phyloP scores from a whole-genome alignment of 139 green algal genomes.

The Chlamydomonas applanata region DNA sequence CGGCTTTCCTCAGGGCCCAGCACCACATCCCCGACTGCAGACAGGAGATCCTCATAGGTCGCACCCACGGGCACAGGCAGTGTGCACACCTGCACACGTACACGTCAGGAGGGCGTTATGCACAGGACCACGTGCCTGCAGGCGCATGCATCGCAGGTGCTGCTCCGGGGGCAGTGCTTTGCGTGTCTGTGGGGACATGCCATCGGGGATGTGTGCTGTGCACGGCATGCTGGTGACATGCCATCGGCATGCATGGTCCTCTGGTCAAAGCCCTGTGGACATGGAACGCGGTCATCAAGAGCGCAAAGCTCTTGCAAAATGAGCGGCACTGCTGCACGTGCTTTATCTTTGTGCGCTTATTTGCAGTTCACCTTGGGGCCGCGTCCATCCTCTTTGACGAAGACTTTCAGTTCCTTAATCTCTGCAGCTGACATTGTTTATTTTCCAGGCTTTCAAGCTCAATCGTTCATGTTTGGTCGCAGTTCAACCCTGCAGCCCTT shows the following conservation, averaged over 20 bases:
- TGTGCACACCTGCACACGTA: background rate
- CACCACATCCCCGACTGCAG: background rate
- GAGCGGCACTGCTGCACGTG: background rate
- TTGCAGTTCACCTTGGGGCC: background rate
- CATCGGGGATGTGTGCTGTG: too few relatives aligned
- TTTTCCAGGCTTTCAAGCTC: too few relatives aligned
- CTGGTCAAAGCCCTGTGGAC: too few relatives aligned
- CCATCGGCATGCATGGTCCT: too few relatives aligned
- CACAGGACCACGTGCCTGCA: background rate
- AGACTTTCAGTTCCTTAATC: background rate
- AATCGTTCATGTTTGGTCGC: too few relatives aligned
- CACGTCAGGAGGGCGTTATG: background rate
- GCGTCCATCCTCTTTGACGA: background rate
- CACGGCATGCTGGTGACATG: too few relatives aligned
- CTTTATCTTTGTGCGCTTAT: background rate
- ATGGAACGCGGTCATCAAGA: too few relatives aligned
- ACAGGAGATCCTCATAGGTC: background rate
- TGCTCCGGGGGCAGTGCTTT: too few relatives aligned
- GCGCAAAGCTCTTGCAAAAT: too few relatives aligned
- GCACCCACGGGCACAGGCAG: background rate
- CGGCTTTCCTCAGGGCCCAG: background rate
- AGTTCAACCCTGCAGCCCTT: too few relatives aligned
- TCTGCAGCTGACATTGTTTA: background rate
- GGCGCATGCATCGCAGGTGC: background rate
- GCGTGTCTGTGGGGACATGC: slow-evolving; percentile 2